These are phyloP conservation scores for Pyrenochaeta sp. DNA, from an alignment of 2,329 filamentous ascomycete species.

Conservation along the genomic window DNA sequence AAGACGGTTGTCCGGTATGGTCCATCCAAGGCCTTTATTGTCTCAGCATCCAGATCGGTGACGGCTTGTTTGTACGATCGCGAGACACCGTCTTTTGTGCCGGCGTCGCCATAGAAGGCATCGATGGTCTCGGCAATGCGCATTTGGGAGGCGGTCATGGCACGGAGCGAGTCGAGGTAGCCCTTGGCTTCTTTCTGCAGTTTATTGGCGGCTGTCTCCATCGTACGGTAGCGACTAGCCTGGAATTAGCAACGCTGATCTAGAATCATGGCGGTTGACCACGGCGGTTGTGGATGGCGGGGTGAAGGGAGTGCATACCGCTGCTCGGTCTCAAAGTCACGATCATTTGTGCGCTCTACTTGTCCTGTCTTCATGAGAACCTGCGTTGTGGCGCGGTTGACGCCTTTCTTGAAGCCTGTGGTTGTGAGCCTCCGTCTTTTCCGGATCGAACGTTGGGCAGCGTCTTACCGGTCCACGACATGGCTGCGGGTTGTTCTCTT, in stretches of 20 bases:
- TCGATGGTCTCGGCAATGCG: slow-evolving; percentile 99
- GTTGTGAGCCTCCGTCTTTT: slow-evolving; percentile 28
- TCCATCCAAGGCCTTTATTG: slow-evolving; percentile 96
- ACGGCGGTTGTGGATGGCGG: slow-evolving; percentile 1
- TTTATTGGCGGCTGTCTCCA: slow-evolving; percentile 92
- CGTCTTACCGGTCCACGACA: slow-evolving; percentile 67
- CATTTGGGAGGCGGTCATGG: slow-evolving; percentile 99
- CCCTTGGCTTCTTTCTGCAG: slow-evolving; percentile 98
- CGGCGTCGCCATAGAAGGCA: slow-evolving; percentile 97
- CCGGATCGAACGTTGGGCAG: slow-evolving; percentile 12
- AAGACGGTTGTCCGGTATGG: slow-evolving; percentile 94
- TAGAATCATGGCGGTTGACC: too few species aligned
- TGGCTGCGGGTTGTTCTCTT: slow-evolving; percentile 31
- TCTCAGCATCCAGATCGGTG: slow-evolving; percentile 96
- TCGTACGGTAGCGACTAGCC: slow-evolving; percentile 87
- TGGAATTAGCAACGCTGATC: slow-evolving; percentile 8
- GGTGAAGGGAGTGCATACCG: slow-evolving; percentile 61
- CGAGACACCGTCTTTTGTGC: slow-evolving; percentile 92
- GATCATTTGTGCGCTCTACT: slow-evolving; percentile 98
- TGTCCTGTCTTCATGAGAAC: slow-evolving; percentile 99
- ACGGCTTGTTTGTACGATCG: slow-evolving; percentile 98
- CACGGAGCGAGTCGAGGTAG: slow-evolving; percentile 94
- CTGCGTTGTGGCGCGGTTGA: slow-evolving; percentile 98
- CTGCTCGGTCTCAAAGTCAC: slow-evolving; percentile 98
- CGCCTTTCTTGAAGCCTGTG: slow-evolving; percentile 90